Evolutionary conservation across 306 rosid species (phyloP).

Genomic region (Heteromeles arbutifolia): DNA sequence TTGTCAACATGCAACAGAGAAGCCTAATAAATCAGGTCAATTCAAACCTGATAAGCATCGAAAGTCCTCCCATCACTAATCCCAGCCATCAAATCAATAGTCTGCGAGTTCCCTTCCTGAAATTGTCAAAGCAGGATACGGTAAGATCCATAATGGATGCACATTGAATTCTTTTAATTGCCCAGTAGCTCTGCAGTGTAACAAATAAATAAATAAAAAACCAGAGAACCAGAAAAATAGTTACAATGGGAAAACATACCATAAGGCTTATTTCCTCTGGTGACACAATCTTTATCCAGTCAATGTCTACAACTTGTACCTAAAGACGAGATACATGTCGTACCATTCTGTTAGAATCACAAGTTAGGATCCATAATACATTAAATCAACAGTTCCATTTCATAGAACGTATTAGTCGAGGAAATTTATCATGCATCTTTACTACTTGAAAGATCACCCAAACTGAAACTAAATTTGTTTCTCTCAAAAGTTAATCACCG

Average conservation of each 20-base stretch:
- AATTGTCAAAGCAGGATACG: conserved; percentile 24
- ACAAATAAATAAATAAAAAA: background rate
- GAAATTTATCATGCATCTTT: background rate
- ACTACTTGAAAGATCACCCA: background rate
- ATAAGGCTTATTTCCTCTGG: conserved; percentile 70
- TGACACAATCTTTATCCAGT: conserved; percentile 72
- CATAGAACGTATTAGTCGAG: background rate
- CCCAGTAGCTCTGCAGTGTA: background rate
- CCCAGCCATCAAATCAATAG: conserved; percentile 64
- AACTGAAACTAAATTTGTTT: background rate
- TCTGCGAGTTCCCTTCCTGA: conserved; percentile 69
- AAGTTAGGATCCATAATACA: background rate
- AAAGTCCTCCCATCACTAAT: conserved; percentile 61
- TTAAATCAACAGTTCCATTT: background rate
- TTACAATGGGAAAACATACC: conserved; percentile 36
- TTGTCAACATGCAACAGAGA: background rate
- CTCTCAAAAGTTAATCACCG: background rate
- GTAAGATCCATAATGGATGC: conserved; percentile 1
- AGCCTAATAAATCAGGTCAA: conserved; percentile 5
- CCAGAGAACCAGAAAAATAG: background rate
- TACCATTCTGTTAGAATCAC: background rate
- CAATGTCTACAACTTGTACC: conserved; percentile 91
- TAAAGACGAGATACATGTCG: conserved; percentile 10
- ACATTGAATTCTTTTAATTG: background rate
- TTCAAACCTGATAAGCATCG: conserved; percentile 73